Conservation (phyloP, 2,329 filamentous ascomycete genomes). For the Graphiopsis chlorocephala region DNA sequence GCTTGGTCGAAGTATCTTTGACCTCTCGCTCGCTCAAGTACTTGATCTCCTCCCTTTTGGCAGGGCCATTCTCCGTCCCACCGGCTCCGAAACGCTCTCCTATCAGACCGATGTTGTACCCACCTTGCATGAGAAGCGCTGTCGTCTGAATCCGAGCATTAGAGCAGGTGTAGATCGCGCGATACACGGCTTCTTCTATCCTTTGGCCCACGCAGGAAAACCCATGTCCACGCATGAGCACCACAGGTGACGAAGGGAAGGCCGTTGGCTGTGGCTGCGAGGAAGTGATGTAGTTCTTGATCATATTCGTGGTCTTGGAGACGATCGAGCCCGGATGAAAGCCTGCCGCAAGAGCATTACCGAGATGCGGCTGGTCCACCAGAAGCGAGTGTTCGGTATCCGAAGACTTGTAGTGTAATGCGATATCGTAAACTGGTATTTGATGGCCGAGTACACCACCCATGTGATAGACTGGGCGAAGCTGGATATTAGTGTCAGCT, state of each 20-base stretch:
- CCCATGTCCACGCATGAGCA: slow-evolving; percentile 45
- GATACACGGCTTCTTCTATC: slow-evolving; percentile 47
- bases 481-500: background rate
- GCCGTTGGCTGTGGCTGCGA: slow-evolving; percentile 17
- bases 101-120: slow-evolving; percentile 40
- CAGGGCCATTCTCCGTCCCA: slow-evolving; percentile 41
- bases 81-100: slow-evolving; percentile 36
- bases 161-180: slow-evolving; percentile 42
- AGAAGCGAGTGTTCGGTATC: slow-evolving; percentile 34
- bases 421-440: slow-evolving; percentile 36
- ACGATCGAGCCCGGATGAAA: slow-evolving; percentile 29
- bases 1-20: slow-evolving; percentile 41
- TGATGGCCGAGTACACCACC: slow-evolving; percentile 42
- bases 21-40: slow-evolving; percentile 43
- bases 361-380: slow-evolving; percentile 34
- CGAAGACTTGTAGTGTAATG: slow-evolving; percentile 30
- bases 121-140: slow-evolving; percentile 37
- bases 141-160: slow-evolving; percentile 43
- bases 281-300: slow-evolving; percentile 33
- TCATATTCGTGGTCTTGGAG: slow-evolving; percentile 28
- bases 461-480: slow-evolving; percentile 45
- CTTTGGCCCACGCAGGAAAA: slow-evolving; percentile 43
- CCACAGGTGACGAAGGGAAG: slow-evolving; percentile 28
- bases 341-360: slow-evolving; percentile 32
- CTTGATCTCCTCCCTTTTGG: slow-evolving; percentile 41